Conservation (phyloP, 2,329 filamentous ascomycete genomes). For the Beauveria varroae region DNA sequence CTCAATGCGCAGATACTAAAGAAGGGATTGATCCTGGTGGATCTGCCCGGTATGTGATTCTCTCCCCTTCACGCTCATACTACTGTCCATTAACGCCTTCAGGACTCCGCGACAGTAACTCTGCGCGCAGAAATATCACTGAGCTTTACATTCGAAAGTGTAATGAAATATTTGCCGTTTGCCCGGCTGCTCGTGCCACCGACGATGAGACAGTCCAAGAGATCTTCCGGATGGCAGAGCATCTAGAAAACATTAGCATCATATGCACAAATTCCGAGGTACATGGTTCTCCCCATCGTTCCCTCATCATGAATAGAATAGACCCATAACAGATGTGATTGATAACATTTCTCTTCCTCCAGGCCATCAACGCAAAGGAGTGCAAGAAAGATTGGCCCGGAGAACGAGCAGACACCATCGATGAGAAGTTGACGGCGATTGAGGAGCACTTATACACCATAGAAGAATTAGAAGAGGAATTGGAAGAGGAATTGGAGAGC, state of each 20-base stretch:
- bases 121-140: conserved; percentile 34
- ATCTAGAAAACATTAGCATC: conserved; percentile 33
- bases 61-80: background rate
- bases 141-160: conserved; percentile 37
- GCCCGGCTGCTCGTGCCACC: conserved; percentile 31
- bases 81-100: background rate
- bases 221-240: conserved; percentile 32
- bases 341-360: background rate
- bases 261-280: conserved; percentile 37
- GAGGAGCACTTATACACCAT: background rate
- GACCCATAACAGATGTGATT: background rate
- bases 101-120: conserved; percentile 41
- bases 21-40: conserved; percentile 39
- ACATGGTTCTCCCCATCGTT: background rate
- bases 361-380: conserved; percentile 28
- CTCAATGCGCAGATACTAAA: conserved; percentile 38
- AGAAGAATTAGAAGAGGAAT: conserved; percentile 2
- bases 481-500: background rate
- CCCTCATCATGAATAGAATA: background rate
- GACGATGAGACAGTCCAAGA: conserved; percentile 33
- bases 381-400: conserved; percentile 25
- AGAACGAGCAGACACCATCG: conserved; percentile 14
- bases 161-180: conserved; percentile 40
- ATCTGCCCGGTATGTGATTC: conserved; percentile 35
- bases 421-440: background rate